Percentiles rank a stretch among this genome's conserved stretches.
phyloP scores from a whole-genome alignment of 1,284 basidiomycete species.

The Tylopilus sp. region DNA sequence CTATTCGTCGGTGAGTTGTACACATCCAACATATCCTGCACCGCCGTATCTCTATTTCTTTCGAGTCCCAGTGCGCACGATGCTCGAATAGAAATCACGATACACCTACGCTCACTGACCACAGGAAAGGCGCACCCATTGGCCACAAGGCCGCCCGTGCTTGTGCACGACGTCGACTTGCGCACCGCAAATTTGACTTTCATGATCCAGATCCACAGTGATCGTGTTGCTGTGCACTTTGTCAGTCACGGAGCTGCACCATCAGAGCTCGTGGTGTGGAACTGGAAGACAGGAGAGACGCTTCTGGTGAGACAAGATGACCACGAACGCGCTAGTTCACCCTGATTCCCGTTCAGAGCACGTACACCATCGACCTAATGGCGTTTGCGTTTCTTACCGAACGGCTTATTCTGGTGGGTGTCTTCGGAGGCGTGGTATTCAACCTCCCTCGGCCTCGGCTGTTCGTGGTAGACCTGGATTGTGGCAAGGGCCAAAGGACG shows the following conservation, averaged over 20 bases:
- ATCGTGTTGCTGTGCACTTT: slow-evolving; percentile 48
- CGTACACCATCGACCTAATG: slow-evolving; percentile 36
- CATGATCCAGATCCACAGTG: slow-evolving; percentile 47
- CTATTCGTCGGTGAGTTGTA: slow-evolving; percentile 29
- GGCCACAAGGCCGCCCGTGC: slow-evolving; percentile 35
- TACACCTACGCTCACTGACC: slow-evolving; percentile 47
- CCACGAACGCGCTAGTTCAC: slow-evolving; percentile 3
- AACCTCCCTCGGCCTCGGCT: slow-evolving; percentile 20
- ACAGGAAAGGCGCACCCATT: slow-evolving; percentile 47
- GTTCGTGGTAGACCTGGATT: slow-evolving; percentile 35
- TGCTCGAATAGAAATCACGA: slow-evolving; percentile 19
- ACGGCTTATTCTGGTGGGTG: slow-evolving; percentile 38
- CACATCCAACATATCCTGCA: background rate
- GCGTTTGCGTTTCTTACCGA: slow-evolving; percentile 48
- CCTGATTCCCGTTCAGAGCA: slow-evolving; percentile 26
- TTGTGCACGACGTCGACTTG: slow-evolving; percentile 33
- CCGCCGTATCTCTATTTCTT: slow-evolving; percentile 2
- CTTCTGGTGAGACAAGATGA: slow-evolving; percentile 41
- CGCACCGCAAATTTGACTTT: slow-evolving; percentile 33
- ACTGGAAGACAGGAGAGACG: slow-evolving; percentile 52
- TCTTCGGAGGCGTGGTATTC: slow-evolving; percentile 12
- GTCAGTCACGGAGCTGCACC: slow-evolving; percentile 25
- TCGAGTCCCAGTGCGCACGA: slow-evolving; percentile 15
- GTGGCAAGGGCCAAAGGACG: slow-evolving; percentile 22
- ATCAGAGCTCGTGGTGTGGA: slow-evolving; percentile 54